Evolutionary conservation across 345 rosid genomes (phyloP).

Genomic region (Eucalyptus victrix): DNA sequence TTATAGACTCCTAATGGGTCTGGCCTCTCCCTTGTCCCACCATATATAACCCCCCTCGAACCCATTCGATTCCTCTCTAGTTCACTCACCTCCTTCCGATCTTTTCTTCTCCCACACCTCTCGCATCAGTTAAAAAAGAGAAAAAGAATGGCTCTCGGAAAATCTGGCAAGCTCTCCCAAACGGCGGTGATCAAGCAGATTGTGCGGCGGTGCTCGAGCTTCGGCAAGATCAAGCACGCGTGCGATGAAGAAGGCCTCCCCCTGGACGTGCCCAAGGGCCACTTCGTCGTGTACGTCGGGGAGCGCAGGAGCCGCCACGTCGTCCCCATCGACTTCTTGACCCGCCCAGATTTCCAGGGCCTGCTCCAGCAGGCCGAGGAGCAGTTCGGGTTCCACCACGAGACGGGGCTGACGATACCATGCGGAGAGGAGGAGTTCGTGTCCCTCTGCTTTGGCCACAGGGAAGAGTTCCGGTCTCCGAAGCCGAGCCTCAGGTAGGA

Average conservation of each 20-base stretch:
- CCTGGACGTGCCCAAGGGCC: conserved; percentile 32
- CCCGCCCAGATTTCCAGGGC: conserved; percentile 26
- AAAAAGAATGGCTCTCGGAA: not conserved
- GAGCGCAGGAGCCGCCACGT: conserved; percentile 24
- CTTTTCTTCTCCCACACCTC: not conserved
- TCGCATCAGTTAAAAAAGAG: not conserved
- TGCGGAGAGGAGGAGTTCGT: conserved; percentile 28
- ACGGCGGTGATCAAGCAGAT: conserved; percentile 22
- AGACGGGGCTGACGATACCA: conserved; percentile 33
- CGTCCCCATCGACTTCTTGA: conserved; percentile 19
- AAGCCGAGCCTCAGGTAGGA: not conserved
- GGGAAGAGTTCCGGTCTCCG: not conserved
- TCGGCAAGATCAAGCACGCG: conserved; percentile 10
- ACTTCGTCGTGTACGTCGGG: conserved; percentile 39
- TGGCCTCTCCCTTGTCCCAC: not conserved
- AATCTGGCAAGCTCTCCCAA: conserved; percentile 19
- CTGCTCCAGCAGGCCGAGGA: conserved; percentile 31
- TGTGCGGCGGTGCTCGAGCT: conserved; percentile 28
- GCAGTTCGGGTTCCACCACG: conserved; percentile 34
- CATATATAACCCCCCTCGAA: not conserved
- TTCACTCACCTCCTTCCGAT: not conserved
- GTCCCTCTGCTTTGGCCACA: not conserved
- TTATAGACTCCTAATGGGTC: not conserved
- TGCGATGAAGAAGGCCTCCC: conserved; percentile 3
- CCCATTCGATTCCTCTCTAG: not conserved